Conservation (phyloP, 2,329 filamentous ascomycete species). For the Aspergillus fijiensis region DNA sequence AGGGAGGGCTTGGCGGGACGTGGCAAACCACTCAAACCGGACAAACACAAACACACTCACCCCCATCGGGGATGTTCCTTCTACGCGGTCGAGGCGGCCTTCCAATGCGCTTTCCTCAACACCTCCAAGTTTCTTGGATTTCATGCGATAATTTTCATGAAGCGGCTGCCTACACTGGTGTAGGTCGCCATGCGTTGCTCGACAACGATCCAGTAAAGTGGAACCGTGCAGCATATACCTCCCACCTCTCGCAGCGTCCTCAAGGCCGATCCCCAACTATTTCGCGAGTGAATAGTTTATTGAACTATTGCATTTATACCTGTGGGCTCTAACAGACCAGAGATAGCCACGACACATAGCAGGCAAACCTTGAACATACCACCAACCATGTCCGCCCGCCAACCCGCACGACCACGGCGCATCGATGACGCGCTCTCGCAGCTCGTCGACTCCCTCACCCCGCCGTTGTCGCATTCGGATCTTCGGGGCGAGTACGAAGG, state of each 20-base stretch:
- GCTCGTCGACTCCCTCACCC: slow-evolving; percentile 43
- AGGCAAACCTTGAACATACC: slow-evolving; percentile 13
- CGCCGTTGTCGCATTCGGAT: slow-evolving; percentile 33
- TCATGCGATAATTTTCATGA: background rate
- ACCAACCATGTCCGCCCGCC: slow-evolving; percentile 34
- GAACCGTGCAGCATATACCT: background rate
- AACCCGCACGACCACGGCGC: slow-evolving; percentile 39
- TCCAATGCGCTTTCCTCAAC: background rate
- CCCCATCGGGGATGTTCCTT: slow-evolving; percentile 8
- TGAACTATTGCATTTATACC: background rate
- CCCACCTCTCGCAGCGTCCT: slow-evolving; percentile 2
- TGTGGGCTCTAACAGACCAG: background rate
- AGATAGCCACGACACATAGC: background rate
- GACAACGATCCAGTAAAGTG: slow-evolving; percentile 1
- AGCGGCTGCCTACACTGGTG: slow-evolving; percentile 1
- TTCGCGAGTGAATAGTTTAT: background rate
- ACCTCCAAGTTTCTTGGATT: background rate
- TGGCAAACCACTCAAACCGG: slow-evolving; percentile 25
- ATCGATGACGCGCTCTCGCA: slow-evolving; percentile 47
- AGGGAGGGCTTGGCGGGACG: slow-evolving; percentile 18
- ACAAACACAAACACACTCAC: slow-evolving; percentile 23
- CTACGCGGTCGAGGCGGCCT: slow-evolving; percentile 1
- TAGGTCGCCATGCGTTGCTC: slow-evolving; percentile 12
- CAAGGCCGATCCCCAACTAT: background rate
- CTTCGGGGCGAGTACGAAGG: slow-evolving; percentile 32